phyloP scores from a whole-genome alignment of 805 yeast genomes.

The Candida maltosa region DNA sequence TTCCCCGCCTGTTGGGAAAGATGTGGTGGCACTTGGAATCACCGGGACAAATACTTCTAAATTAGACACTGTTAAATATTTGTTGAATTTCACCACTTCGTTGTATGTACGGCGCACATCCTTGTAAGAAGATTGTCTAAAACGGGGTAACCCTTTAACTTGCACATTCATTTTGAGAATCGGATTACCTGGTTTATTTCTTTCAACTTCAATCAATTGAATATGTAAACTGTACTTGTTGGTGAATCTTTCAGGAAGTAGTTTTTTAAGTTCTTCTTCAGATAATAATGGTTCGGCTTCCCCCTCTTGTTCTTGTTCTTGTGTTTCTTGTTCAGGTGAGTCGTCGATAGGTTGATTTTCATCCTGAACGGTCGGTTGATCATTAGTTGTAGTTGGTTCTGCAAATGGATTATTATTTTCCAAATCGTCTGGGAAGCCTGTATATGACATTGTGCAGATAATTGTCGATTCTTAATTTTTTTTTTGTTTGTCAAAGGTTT shows the following conservation, averaged over 20 bases:
- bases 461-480: neutral
- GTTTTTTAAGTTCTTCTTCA: constrained; percentile 39
- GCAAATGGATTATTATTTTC: constrained; percentile 43
- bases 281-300: constrained; percentile 19
- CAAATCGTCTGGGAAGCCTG: constrained; percentile 35
- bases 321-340: neutral
- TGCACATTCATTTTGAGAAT: constrained; percentile 63
- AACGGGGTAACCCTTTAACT: constrained; percentile 62
- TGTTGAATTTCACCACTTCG: constrained; percentile 74
- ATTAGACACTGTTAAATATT: constrained; percentile 74
- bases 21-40: constrained; percentile 69
- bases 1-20: constrained; percentile 80
- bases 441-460: neutral
- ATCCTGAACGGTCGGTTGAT: constrained; percentile 7
- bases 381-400: constrained; percentile 21
- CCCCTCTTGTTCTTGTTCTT: constrained; percentile 1
- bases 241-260: constrained; percentile 50
- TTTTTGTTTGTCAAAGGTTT: too few relatives aligned
- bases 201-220: constrained; percentile 67
- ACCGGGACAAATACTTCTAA: constrained; percentile 93
- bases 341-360: constrained; percentile 2
- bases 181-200: constrained; percentile 73
- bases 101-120: constrained; percentile 77
- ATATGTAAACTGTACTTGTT: constrained; percentile 44
- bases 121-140: constrained; percentile 64